phyloP scores from a whole-genome alignment of 179 eudicot species.

The Spinacia oleracea region DNA sequence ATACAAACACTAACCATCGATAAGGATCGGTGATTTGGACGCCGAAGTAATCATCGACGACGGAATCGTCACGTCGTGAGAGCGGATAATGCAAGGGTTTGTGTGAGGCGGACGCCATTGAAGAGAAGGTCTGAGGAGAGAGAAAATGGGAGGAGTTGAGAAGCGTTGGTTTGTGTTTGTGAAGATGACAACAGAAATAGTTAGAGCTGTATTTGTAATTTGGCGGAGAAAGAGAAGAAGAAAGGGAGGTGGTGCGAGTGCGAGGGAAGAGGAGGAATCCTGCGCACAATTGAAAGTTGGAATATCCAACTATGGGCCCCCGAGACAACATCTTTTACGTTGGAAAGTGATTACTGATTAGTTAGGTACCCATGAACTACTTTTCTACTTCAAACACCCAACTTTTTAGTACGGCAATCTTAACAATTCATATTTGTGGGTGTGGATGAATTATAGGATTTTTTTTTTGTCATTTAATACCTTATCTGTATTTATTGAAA shows the following conservation, averaged over 20 bases:
- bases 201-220: background rate
- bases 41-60: constrained; percentile 81
- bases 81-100: constrained; percentile 56
- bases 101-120: constrained; percentile 31
- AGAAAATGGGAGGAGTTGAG: constrained; percentile 21
- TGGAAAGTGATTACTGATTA: background rate
- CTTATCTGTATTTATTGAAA: too few relatives aligned
- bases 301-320: background rate
- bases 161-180: background rate
- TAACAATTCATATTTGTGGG: too few relatives aligned
- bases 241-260: background rate
- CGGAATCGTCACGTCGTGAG: constrained; percentile 64
- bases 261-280: constrained; percentile 10
- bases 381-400: too few relatives aligned
- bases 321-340: background rate
- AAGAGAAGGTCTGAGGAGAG: constrained; percentile 21
- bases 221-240: background rate
- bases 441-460: too few relatives aligned
- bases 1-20: constrained; percentile 52
- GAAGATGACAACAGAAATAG: background rate
- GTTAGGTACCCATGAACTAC: too few relatives aligned
- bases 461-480: too few relatives aligned
- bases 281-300: constrained; percentile 5
- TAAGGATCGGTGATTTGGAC: constrained; percentile 76
- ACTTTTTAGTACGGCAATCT: too few relatives aligned